Evolutionary conservation across 441 rosid species (phyloP), one percentile per base, ranked within the genome.

Genomic region (Breynia disticha): DNA sequence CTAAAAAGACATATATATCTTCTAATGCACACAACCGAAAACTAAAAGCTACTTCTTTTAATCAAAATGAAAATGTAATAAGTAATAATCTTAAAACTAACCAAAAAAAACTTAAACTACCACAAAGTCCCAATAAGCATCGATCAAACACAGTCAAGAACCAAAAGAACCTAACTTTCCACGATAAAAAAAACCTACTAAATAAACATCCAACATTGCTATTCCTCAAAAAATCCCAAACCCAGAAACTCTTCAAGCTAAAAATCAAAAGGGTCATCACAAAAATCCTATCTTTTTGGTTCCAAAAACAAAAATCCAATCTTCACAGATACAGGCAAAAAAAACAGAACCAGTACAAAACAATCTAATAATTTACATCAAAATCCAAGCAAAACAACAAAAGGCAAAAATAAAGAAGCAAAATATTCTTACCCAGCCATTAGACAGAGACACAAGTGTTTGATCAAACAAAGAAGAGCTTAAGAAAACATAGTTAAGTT

Each of bases 341-440:
- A 48, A 48, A 15, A 15, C 44, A 39, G 3, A 39, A 39, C 44
- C 28, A 45, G 43, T n/a, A 21, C 16, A 59, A 50, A 6, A 17
- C 17, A 51, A 16, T 32, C 18, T n/a, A 11, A 32, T 22, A 19
- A 10, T 51, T 16, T 18, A 14, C 15, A 1, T 35, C 3, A 11
- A 16, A 35, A 10, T 11, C 20, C 9, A n/a, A 7, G 9, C 55
- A 13, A 18, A 7, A 1, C 19, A 19, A 7, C 19, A 11, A 16
- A 20, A 11, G 20, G 17, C 55, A 5, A 9, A 7, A 43, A 37
- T 19, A 43, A 38, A 35, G 50, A 46, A 22, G 38, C 56, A 10
- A 9, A 48, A 24, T 50, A 47, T 46, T 19, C 57, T 75, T 73
- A 82, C 88, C 88, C 72, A 62, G 88, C 70, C 88, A 82, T 82